Conservation (phyloP, 2,329 filamentous ascomycete genomes). For the Colletotrichum incanum region DNA sequence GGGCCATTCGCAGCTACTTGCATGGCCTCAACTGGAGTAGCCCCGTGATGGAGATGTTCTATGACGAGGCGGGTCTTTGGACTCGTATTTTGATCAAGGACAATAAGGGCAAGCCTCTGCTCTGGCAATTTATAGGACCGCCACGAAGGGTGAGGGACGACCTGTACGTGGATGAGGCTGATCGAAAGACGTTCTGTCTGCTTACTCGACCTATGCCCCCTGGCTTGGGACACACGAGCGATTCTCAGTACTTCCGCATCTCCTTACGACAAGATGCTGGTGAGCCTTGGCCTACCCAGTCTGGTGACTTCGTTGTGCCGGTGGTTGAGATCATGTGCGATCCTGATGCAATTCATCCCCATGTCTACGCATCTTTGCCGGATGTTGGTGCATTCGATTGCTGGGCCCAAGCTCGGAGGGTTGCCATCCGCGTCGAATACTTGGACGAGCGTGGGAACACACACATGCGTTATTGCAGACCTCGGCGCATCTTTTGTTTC, state of each 20-base stretch:
- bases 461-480: background rate
- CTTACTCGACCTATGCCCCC: background rate
- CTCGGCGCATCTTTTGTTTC: conserved; percentile 1
- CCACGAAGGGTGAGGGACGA: background rate
- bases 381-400: background rate
- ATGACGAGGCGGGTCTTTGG: background rate
- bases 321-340: background rate
- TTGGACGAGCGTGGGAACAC: background rate
- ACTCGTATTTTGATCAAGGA: background rate
- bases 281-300: background rate
- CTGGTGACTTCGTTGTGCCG: background rate
- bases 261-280: background rate
- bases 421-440: background rate
- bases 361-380: background rate
- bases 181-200: background rate
- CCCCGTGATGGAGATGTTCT: background rate
- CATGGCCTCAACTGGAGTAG: conserved; percentile 1
- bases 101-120: background rate
- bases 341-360: background rate
- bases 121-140: background rate
- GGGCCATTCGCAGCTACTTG: background rate
- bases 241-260: background rate
- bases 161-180: background rate
- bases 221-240: no score
- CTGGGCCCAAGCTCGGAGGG: background rate